Evolutionary conservation across 495 filamentous ascomycete species (phyloP), one percentile per base, ranked within the genome.

Genomic region (Penicillium riverlandense): DNA sequence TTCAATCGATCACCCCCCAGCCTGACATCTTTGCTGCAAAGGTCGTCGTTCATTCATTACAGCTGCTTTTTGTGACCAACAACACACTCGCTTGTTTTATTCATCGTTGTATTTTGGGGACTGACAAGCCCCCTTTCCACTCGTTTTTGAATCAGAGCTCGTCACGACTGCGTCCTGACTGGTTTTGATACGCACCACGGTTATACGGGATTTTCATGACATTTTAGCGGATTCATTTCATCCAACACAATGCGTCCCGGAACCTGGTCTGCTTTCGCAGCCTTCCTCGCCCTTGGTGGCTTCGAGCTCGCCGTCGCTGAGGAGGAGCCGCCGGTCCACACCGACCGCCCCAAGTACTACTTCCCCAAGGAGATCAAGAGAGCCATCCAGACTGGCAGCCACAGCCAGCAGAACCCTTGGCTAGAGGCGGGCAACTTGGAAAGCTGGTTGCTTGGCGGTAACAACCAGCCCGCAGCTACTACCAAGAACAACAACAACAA

Each of bases 11-110:
- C 37, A n/a, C n/a, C 31, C 45, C 27, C 32, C 40, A 44, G 8
- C 38, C 45, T 49, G 35, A 47, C 47, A 30, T 16, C 42, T 39
- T 37, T 47, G 45, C 9, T 28, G 45, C 52, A 55, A 57, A 59
- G 47, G 43, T 49, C 47, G 52, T 66, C 62, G 50, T 48, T 68
- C 67, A 53, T 62, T 67, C 67, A 65, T 68, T 68, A 65, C 66
- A 44, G 61, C 56, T 54, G 49, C 32, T 43, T 39, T 34, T 34
- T 34, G 10, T 12, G 22, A 22, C 22, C 37, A 44, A 57, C 51
- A 45, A 51, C 50, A 61, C 63, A 56, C 48, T 64, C 62, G 53
- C 47, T 63, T 45, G 41, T 9, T 40, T 50, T 37, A 32, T 43
- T 48, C 45, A 8, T 40, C 47, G 30, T 34, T 44, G 48, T 43